phyloP scores from a whole-genome alignment of 1,139 yeast genomes.

The Suhomyces guaymorum region DNA sequence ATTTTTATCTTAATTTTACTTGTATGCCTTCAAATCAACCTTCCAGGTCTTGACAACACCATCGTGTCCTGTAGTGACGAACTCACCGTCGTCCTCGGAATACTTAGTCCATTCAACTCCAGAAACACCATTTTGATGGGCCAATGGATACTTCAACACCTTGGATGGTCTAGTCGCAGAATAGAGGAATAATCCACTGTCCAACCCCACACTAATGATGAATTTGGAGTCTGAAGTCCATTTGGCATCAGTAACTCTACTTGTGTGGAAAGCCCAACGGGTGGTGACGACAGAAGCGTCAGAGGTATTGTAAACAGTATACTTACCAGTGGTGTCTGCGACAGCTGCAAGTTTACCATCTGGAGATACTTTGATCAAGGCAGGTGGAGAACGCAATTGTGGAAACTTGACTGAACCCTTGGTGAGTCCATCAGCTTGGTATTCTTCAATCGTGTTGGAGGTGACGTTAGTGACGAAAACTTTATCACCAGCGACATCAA shows the following conservation, averaged over 20 bases:
- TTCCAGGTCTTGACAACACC: conserved; percentile 79
- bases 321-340: conserved; percentile 87
- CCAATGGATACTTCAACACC: conserved; percentile 70
- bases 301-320: conserved; percentile 59
- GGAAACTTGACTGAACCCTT: conserved; percentile 32
- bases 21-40: conserved; percentile 33
- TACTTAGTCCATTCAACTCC: conserved; percentile 66
- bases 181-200: conserved; percentile 76
- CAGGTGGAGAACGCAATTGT: conserved; percentile 61
- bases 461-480: conserved; percentile 55
- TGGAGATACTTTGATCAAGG: conserved; percentile 69
- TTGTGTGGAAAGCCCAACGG: conserved; percentile 95
- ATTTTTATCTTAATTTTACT: too few species aligned
- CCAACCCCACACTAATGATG: conserved; percentile 79
- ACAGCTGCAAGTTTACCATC: conserved; percentile 70
- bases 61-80: conserved; percentile 79
- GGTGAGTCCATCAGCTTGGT: conserved; percentile 16
- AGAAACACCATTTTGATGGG: conserved; percentile 87
- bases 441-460: conserved; percentile 35
- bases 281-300: conserved; percentile 69
- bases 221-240: conserved; percentile 79
- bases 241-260: conserved; percentile 70
- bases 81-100: conserved; percentile 33
- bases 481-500: conserved; percentile 35
- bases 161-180: conserved; percentile 77